Conservation (phyloP, 1,284 basidiomycete species). For the Ceratobasidium sp. region DNA sequence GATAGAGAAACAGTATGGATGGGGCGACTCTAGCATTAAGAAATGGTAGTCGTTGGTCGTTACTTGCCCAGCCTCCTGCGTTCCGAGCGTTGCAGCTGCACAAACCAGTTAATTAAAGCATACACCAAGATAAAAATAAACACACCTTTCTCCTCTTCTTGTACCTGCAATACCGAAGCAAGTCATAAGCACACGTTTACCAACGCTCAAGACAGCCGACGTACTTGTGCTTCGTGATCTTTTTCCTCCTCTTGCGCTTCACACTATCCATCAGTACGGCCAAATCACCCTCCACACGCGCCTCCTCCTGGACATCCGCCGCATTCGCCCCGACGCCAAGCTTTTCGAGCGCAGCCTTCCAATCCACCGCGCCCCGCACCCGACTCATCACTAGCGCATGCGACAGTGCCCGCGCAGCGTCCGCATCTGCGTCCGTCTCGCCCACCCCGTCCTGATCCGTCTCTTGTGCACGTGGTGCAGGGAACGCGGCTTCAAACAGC, state of each 20-base stretch:
- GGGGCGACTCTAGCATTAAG: slow-evolving; percentile 5
- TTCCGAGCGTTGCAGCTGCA: slow-evolving; percentile 49
- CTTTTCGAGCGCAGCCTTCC: slow-evolving; percentile 43
- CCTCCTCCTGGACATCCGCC: slow-evolving; percentile 41
- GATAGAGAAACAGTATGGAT: background rate
- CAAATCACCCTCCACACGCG: slow-evolving; percentile 43
- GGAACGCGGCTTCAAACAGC: slow-evolving; percentile 44
- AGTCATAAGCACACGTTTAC: slow-evolving; percentile 11
- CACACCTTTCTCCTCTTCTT: slow-evolving; percentile 55
- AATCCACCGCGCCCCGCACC: slow-evolving; percentile 41
- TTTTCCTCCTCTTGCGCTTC: slow-evolving; percentile 54
- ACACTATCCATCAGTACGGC: slow-evolving; percentile 52
- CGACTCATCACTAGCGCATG: slow-evolving; percentile 47
- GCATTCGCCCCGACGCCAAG: slow-evolving; percentile 43
- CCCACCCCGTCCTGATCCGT: slow-evolving; percentile 10
- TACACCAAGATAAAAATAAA: slow-evolving; percentile 11
- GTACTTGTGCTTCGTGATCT: slow-evolving; percentile 55
- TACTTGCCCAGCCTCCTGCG: slow-evolving; percentile 50
- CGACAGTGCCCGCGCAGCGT: slow-evolving; percentile 46
- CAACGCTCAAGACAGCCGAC: slow-evolving; percentile 21
- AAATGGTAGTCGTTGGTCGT: slow-evolving; percentile 15
- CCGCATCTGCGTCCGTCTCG: slow-evolving; percentile 47
- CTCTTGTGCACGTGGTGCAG: slow-evolving; percentile 13
- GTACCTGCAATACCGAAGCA: slow-evolving; percentile 49
- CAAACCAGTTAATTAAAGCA: slow-evolving; percentile 31